These are phyloP conservation scores for Lyophyllum shimeji DNA, from an alignment of 768 basidiomycete genomes.

Conservation along the genomic window DNA sequence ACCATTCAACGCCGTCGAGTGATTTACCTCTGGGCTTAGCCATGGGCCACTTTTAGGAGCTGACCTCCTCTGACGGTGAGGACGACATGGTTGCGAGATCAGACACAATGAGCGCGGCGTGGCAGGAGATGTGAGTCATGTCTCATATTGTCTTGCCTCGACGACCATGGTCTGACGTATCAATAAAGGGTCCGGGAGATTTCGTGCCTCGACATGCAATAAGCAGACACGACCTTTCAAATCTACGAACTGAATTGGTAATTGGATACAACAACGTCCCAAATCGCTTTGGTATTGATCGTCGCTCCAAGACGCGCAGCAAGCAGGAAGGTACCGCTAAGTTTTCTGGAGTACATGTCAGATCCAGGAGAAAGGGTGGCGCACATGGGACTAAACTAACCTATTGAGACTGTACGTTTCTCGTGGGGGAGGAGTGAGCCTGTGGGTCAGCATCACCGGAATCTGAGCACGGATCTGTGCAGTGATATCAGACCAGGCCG, in stretches of 20 bases:
- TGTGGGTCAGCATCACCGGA: slow-evolving; percentile 85
- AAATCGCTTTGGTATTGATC: slow-evolving; percentile 72
- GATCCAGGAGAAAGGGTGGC: background rate
- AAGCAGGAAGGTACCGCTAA: slow-evolving; percentile 80
- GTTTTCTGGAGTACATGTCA: slow-evolving; percentile 48
- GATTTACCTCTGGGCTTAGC: no score
- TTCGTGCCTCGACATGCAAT: background rate
- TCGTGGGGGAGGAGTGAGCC: slow-evolving; percentile 88
- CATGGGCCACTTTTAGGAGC: no score
- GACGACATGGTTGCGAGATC: no score
- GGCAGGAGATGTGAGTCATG: no score
- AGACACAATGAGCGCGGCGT: no score
- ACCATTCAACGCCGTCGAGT: no score
- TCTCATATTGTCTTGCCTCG: no score
- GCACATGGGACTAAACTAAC: slow-evolving; percentile 33
- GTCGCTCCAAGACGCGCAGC: slow-evolving; percentile 72
- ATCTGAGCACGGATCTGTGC: slow-evolving; percentile 76
- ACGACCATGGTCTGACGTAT: no score
- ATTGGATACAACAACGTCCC: slow-evolving; percentile 63
- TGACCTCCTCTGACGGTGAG: no score
- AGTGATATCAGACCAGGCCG: slow-evolving; percentile 71
- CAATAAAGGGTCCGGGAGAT: background rate
- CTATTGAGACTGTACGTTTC: slow-evolving; percentile 96
- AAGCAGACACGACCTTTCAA: background rate
- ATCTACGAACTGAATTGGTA: slow-evolving; percentile 33